Percentiles rank a stretch among this genome's conserved stretches.
Evolutionary conservation across 225 moss, liverwort and hornwort genomes (phyloP).

Genomic region (Polytrichum commune): DNA sequence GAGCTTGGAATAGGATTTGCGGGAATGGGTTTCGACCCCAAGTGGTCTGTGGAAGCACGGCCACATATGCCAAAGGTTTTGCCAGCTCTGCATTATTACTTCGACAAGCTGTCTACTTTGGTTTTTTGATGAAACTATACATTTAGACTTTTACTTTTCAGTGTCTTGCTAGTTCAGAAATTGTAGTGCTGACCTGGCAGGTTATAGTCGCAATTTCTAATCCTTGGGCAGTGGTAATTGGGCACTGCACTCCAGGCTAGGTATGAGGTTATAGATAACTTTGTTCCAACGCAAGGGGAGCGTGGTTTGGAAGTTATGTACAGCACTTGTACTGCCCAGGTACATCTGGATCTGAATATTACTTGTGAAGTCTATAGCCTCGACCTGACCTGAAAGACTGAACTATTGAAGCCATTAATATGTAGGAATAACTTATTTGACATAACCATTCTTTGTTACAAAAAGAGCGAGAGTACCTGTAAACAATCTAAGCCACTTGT

Average conservation of each 20-base stretch:
- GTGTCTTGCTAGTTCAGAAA: too few species aligned
- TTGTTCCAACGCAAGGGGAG: conserved; percentile 78
- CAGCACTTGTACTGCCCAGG: conserved; percentile 85
- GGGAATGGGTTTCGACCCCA: conserved; percentile 84
- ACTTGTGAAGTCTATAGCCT: too few species aligned
- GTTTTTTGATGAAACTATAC: too few species aligned
- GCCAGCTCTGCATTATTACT: not conserved
- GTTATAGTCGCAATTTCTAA: too few species aligned
- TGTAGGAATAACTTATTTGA: not conserved
- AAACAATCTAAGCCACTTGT: too few species aligned
- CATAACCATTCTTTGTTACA: not conserved
- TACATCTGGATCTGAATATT: not conserved
- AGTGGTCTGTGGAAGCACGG: conserved; percentile 67
- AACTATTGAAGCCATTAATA: too few species aligned
- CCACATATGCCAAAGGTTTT: conserved; percentile 84
- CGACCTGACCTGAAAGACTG: too few species aligned
- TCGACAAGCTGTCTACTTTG: too few species aligned
- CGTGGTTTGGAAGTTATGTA: conserved; percentile 89
- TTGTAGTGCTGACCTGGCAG: too few species aligned
- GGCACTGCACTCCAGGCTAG: conserved; percentile 46
- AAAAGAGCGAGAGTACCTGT: too few species aligned
- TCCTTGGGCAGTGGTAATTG: too few species aligned
- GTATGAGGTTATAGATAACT: conserved; percentile 83
- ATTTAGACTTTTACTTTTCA: too few species aligned
- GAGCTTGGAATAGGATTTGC: conserved; percentile 72